A percentile compares a stretch with the other conserved stretches of the same genome.
phyloP scores from a whole-genome alignment of 331 rosid species.

The Pyracantha coccinea region DNA sequence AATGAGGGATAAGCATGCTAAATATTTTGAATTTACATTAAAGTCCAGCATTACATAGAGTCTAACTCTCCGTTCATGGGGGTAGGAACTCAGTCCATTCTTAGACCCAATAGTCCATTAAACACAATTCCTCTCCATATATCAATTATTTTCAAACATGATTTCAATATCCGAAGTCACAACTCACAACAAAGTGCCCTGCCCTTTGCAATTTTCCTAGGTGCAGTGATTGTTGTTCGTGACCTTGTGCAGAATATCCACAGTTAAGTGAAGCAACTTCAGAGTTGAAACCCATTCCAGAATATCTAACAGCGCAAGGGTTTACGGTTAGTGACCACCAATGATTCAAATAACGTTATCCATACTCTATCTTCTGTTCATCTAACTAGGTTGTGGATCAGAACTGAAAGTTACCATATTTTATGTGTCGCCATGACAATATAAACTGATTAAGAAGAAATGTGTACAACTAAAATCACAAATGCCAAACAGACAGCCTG shows the following conservation, averaged over 20 bases:
- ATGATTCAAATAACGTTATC: not conserved
- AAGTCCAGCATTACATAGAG: not conserved
- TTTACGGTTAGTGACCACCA: not conserved
- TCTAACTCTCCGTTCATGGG: too few species aligned
- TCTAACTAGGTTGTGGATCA: not conserved
- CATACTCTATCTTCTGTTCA: not conserved
- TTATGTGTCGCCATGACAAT: not conserved
- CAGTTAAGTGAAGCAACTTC: conserved; percentile 92
- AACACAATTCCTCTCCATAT: not conserved
- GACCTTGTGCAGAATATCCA: conserved; percentile 94
- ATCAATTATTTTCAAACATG: not conserved
- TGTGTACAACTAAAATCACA: not conserved
- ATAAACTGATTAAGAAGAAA: not conserved
- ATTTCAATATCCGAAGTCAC: not conserved
- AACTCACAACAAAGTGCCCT: not conserved
- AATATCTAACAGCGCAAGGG: conserved; percentile 66
- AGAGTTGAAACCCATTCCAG: conserved; percentile 68
- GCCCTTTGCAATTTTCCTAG: conserved; percentile 46
- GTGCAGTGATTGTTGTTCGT: conserved; percentile 91
- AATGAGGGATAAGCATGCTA: not conserved
- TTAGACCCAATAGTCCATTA: not conserved
- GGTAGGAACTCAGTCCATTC: not conserved
- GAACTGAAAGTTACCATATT: not conserved
- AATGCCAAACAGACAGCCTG: not conserved
- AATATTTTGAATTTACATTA: not conserved